These are phyloP conservation scores for Kalaharituber pfeilii DNA, from an alignment of 2,329 filamentous ascomycete genomes.

Conservation along the genomic window DNA sequence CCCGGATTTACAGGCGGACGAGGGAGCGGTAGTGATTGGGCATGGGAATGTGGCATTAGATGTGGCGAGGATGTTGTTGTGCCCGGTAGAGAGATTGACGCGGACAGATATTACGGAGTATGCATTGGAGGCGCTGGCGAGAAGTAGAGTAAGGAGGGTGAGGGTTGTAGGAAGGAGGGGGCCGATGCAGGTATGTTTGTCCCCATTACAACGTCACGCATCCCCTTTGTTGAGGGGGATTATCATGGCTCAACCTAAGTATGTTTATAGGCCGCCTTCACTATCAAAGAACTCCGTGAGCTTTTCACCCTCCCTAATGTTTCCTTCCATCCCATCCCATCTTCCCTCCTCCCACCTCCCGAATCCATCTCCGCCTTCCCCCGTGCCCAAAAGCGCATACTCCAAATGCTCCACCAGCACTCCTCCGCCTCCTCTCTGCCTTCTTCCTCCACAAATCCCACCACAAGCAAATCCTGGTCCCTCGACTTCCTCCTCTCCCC, in stretches of 20 bases:
- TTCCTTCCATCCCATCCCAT: slow-evolving; percentile 54
- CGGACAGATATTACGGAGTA: slow-evolving; percentile 80
- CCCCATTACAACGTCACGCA: not conserved
- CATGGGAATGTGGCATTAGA: slow-evolving; percentile 95
- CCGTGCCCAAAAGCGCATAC: slow-evolving; percentile 56
- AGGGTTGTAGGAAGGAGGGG: slow-evolving; percentile 79
- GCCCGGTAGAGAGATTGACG: slow-evolving; percentile 52
- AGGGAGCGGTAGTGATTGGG: slow-evolving; percentile 75
- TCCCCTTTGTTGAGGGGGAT: too few species aligned
- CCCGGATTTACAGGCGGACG: slow-evolving; percentile 56
- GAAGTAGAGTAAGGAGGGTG: slow-evolving; percentile 60
- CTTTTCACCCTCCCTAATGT: slow-evolving; percentile 60
- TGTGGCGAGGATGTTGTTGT: slow-evolving; percentile 72
- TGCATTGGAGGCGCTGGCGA: slow-evolving; percentile 55
- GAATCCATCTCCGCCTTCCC: slow-evolving; percentile 42
- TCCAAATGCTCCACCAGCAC: slow-evolving; percentile 57
- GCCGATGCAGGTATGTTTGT: slow-evolving; percentile 51
- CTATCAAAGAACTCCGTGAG: slow-evolving; percentile 85
- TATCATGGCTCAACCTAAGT: too few species aligned
- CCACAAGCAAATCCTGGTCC: slow-evolving; percentile 53
- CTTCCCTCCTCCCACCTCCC: slow-evolving; percentile 56
- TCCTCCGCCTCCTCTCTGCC: slow-evolving; percentile 41
- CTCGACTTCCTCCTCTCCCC: slow-evolving; percentile 76
- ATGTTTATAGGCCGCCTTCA: slow-evolving; percentile 68
- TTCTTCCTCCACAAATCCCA: slow-evolving; percentile 18